Evolutionary conservation across 345 rosid species (phyloP).

Genomic region (Aquilaria yunnanensis): DNA sequence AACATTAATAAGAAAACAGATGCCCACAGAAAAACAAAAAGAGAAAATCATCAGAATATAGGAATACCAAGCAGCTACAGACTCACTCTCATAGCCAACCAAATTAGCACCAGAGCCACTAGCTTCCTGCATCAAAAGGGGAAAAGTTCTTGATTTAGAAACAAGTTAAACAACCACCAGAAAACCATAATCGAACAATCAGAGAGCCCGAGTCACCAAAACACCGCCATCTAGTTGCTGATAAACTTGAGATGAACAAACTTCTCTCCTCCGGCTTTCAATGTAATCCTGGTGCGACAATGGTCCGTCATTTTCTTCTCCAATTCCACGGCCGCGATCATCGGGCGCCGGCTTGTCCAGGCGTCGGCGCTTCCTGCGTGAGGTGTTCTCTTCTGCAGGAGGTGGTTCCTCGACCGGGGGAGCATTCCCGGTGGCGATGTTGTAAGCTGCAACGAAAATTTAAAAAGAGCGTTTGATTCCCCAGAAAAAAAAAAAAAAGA

Average conservation of each 20-base stretch:
- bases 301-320: slow-evolving; percentile 35
- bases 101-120: slow-evolving; percentile 30
- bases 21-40: neutral
- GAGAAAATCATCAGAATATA: neutral
- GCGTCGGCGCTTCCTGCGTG: slow-evolving; percentile 27
- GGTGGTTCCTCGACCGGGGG: slow-evolving; percentile 23
- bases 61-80: neutral
- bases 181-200: neutral
- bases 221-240: slow-evolving; percentile 37
- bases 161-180: neutral
- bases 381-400: slow-evolving; percentile 10
- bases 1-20: slow-evolving; percentile 1
- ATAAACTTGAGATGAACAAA: slow-evolving; percentile 25
- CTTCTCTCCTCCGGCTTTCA: slow-evolving; percentile 54
- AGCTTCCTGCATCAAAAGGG: slow-evolving; percentile 26
- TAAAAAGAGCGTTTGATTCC: neutral
- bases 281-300: slow-evolving; percentile 65
- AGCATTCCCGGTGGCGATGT: slow-evolving; percentile 51
- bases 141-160: neutral
- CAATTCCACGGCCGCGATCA: slow-evolving; percentile 10
- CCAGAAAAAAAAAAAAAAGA: neutral
- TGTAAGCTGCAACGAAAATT: slow-evolving; percentile 37
- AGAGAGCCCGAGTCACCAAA: slow-evolving; percentile 28
- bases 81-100: slow-evolving; percentile 53
- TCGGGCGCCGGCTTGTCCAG: slow-evolving; percentile 17